Conservation (phyloP, 352 stramenopile species). For the Phytophthora aleatoria region DNA sequence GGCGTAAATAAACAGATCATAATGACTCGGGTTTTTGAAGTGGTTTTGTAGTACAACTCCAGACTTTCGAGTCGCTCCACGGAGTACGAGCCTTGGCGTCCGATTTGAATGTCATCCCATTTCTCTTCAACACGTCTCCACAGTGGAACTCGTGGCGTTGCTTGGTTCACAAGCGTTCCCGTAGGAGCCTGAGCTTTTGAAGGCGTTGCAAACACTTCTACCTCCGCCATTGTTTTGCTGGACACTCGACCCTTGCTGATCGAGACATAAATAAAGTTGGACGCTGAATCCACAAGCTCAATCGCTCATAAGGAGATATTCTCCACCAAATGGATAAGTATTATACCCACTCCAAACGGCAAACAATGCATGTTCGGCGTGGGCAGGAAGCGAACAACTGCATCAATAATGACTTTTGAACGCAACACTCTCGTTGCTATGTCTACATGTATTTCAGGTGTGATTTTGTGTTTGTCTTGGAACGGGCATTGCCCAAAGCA, state of each 20-base stretch:
- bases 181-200: not conserved
- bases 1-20: slow-evolving; percentile 12
- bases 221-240: not conserved
- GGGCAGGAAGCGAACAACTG: too few relatives aligned
- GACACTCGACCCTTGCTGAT: not conserved
- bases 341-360: too few relatives aligned
- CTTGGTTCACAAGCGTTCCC: not conserved
- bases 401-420: too few relatives aligned
- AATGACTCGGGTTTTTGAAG: slow-evolving; percentile 10
- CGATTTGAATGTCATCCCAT: slow-evolving; percentile 24
- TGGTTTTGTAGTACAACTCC: slow-evolving; percentile 17
- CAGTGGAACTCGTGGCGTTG: not conserved
- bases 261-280: not conserved
- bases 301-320: too few relatives aligned
- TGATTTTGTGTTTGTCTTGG: too few relatives aligned
- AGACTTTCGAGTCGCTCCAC: slow-evolving; percentile 24
- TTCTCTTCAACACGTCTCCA: slow-evolving; percentile 7
- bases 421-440: too few relatives aligned
- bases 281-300: too few relatives aligned
- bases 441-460: too few relatives aligned
- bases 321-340: too few relatives aligned
- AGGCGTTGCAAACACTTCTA: not conserved
- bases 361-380: too few relatives aligned
- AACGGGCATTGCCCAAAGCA: not conserved
- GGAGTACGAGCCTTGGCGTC: slow-evolving; percentile 23